Percentiles rank a stretch among this genome's conserved stretches.
These are phyloP conservation scores for Hamamelis virginiana DNA, from an alignment of 164 flowering plant species.

Conservation along the genomic window DNA sequence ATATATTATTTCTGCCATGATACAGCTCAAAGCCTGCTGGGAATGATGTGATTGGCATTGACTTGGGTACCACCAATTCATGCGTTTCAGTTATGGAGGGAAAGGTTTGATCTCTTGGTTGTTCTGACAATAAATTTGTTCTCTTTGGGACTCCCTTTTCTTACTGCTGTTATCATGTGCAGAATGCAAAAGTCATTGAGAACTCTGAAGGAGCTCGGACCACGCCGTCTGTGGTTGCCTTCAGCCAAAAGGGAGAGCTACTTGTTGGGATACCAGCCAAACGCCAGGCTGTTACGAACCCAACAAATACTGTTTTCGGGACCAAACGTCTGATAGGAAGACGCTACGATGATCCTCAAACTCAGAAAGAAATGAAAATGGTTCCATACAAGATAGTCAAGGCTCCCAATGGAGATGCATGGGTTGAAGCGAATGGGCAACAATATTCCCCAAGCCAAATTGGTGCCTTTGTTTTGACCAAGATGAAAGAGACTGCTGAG, in stretches of 20 bases:
- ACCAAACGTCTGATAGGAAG: constrained; percentile 39
- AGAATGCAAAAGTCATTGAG: constrained; percentile 39
- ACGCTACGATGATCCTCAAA: constrained; percentile 37
- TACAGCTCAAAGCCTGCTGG: constrained; percentile 33
- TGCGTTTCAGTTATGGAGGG: constrained; percentile 45
- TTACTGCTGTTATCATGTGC: constrained; percentile 9
- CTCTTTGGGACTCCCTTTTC: neutral
- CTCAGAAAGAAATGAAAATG: constrained; percentile 40
- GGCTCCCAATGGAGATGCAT: constrained; percentile 42
- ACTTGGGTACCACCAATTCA: constrained; percentile 42
- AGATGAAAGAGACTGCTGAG: constrained; percentile 42
- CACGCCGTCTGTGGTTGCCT: constrained; percentile 40
- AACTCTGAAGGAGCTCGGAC: constrained; percentile 40
- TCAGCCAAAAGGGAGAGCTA: constrained; percentile 31
- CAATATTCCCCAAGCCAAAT: constrained; percentile 41
- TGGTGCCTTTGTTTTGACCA: constrained; percentile 38
- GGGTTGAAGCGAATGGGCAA: constrained; percentile 41
- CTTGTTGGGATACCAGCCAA: constrained; percentile 39
- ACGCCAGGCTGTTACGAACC: constrained; percentile 39
- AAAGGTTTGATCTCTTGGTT: constrained; percentile 23
- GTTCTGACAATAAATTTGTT: too few species aligned
- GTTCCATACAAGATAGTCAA: constrained; percentile 40
- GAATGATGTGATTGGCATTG: constrained; percentile 38
- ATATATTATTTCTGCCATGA: neutral
- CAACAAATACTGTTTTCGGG: constrained; percentile 36